phyloP scores from a whole-genome alignment of 2,329 filamentous ascomycete species.

The Metarhizium humberi region DNA sequence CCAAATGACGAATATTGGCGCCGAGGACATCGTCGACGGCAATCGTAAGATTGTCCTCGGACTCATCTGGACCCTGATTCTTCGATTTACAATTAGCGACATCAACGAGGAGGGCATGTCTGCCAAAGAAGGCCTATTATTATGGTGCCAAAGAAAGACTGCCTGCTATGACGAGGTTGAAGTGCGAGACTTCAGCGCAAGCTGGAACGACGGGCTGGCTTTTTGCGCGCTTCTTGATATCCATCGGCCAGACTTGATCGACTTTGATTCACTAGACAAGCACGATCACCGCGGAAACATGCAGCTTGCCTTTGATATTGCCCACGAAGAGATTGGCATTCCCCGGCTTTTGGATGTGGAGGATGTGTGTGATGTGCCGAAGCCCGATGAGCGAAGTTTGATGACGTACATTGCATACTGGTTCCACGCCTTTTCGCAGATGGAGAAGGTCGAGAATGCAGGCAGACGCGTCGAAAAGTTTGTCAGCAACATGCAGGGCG shows the following conservation, averaged over 20 bases:
- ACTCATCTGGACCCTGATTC: slow-evolving; percentile 96
- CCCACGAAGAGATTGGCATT: slow-evolving; percentile 92
- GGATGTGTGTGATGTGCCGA: slow-evolving; percentile 92
- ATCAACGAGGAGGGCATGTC: slow-evolving; percentile 98
- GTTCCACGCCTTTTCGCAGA: slow-evolving; percentile 99
- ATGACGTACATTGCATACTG: slow-evolving; percentile 99
- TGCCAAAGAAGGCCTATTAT: slow-evolving; percentile 84
- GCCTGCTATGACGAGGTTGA: slow-evolving; percentile 97
- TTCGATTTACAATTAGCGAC: slow-evolving; percentile 96
- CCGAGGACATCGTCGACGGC: slow-evolving; percentile 95
- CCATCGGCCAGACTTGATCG: slow-evolving; percentile 91
- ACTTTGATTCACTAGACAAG: slow-evolving; percentile 93
- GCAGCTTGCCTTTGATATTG: slow-evolving; percentile 95
- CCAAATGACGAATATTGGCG: slow-evolving; percentile 96
- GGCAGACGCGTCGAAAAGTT: slow-evolving; percentile 96
- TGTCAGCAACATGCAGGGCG: slow-evolving; percentile 96
- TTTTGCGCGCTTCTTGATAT: slow-evolving; percentile 97
- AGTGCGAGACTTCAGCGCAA: slow-evolving; percentile 86
- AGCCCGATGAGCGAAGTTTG: slow-evolving; percentile 89
- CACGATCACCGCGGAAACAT: slow-evolving; percentile 92
- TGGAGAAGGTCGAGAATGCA: slow-evolving; percentile 97
- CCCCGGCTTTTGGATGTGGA: slow-evolving; percentile 93
- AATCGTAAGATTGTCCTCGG: slow-evolving; percentile 97
- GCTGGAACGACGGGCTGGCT: slow-evolving; percentile 95
- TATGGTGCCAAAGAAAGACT: slow-evolving; percentile 98